Percentiles rank a stretch among this genome's conserved stretches.
These are phyloP conservation scores for Adansonia madagascariensis DNA, from an alignment of 441 rosid genomes.

Conservation along the genomic window DNA sequence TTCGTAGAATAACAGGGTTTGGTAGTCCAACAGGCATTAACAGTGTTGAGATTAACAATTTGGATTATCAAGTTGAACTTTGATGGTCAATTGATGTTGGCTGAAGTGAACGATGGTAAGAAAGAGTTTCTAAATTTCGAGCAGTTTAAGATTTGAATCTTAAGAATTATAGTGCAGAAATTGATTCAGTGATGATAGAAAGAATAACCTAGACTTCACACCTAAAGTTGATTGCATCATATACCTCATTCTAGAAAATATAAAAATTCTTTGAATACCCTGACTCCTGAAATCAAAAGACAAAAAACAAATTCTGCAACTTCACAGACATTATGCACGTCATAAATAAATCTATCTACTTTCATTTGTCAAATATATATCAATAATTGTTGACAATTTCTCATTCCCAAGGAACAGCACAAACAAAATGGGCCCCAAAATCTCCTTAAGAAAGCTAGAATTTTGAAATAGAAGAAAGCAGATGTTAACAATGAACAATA, in stretches of 20 bases:
- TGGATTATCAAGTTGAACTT: not conserved
- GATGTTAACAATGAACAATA: slow-evolving; percentile 10
- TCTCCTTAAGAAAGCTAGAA: not conserved
- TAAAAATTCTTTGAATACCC: not conserved
- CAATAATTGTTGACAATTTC: not conserved
- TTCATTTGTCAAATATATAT: not conserved
- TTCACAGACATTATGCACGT: not conserved
- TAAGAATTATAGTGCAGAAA: not conserved
- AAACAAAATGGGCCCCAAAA: not conserved
- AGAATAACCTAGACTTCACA: not conserved
- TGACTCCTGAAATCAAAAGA: not conserved
- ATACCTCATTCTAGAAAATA: not conserved
- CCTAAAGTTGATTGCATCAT: not conserved
- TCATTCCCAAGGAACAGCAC: not conserved
- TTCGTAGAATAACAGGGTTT: not conserved
- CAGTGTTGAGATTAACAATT: not conserved
- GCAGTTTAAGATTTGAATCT: not conserved
- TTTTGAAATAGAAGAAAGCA: slow-evolving; percentile 4
- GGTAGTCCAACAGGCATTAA: no score
- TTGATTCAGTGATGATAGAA: not conserved
- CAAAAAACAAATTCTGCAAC: not conserved
- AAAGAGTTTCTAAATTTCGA: not conserved
- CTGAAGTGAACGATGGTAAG: not conserved
- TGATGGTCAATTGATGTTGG: not conserved
- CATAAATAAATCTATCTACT: not conserved